Conservation (phyloP, 1,284 basidiomycete species). For the Peniophora sp. region DNA sequence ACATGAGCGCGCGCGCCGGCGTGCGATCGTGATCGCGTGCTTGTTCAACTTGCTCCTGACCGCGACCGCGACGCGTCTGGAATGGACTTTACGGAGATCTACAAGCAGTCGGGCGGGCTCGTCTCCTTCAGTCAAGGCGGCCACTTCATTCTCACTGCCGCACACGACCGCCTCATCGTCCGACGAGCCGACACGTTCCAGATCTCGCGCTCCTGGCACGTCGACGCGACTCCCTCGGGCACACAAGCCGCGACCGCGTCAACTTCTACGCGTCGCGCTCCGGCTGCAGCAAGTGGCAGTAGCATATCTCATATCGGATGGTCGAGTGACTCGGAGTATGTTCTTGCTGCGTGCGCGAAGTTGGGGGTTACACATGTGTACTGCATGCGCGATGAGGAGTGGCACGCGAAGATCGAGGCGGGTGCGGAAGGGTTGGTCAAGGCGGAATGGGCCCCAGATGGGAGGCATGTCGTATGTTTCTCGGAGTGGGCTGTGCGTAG, state of each 20-base stretch:
- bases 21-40: too few species aligned
- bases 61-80: not conserved
- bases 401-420: slow-evolving; percentile 63
- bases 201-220: slow-evolving; percentile 64
- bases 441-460: slow-evolving; percentile 82
- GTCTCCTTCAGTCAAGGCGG: slow-evolving; percentile 68
- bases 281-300: slow-evolving; percentile 7
- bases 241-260: slow-evolving; percentile 27
- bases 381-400: slow-evolving; percentile 67
- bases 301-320: slow-evolving; percentile 68
- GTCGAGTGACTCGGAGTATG: slow-evolving; percentile 78
- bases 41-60: too few species aligned
- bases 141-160: slow-evolving; percentile 67
- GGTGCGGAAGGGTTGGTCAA: slow-evolving; percentile 79
- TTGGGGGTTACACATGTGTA: slow-evolving; percentile 61
- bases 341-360: slow-evolving; percentile 67
- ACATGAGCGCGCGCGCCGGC: too few species aligned
- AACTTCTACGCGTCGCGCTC: slow-evolving; percentile 14
- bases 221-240: slow-evolving; percentile 43
- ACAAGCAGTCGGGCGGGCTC: slow-evolving; percentile 59
- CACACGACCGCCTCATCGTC: slow-evolving; percentile 65
- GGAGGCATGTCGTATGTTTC: slow-evolving; percentile 75
- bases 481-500: slow-evolving; percentile 79
- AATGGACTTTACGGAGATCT: slow-evolving; percentile 73
- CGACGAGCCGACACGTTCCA: slow-evolving; percentile 71